phyloP scores from a whole-genome alignment of 2,329 filamentous ascomycete species.

The Zopfia rhizophila region DNA sequence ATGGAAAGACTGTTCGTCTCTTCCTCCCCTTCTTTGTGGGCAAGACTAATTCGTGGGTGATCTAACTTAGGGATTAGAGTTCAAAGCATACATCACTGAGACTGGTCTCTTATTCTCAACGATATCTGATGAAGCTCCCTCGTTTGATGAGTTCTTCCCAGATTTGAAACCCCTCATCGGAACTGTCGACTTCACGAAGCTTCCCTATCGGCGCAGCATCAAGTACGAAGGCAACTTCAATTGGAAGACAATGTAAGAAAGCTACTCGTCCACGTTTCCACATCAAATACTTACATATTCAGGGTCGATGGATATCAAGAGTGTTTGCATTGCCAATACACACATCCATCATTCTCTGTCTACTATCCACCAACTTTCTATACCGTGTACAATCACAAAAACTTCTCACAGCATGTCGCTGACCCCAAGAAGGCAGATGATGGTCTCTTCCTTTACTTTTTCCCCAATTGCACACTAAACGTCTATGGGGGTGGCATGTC shows the following conservation, averaged over 20 bases:
- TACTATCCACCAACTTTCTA: conserved; percentile 67
- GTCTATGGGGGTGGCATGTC: conserved; percentile 69
- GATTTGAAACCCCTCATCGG: conserved; percentile 61
- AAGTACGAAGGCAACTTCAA: conserved; percentile 68
- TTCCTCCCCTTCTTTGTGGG: not conserved
- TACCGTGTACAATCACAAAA: conserved; percentile 63
- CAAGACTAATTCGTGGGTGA: conserved; percentile 5
- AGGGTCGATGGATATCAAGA: conserved; percentile 69
- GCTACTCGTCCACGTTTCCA: conserved; percentile 36
- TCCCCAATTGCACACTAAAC: conserved; percentile 66
- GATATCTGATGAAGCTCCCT: conserved; percentile 58
- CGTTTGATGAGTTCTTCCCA: conserved; percentile 65
- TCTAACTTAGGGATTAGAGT: conserved; percentile 43
- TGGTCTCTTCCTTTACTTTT: conserved; percentile 68
- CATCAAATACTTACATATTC: not conserved
- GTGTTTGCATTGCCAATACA: conserved; percentile 69
- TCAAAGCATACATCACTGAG: conserved; percentile 57
- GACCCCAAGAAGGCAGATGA: conserved; percentile 64
- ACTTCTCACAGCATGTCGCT: conserved; percentile 67
- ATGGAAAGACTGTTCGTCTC: conserved; percentile 43
- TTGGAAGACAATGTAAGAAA: conserved; percentile 67
- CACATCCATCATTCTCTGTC: conserved; percentile 65
- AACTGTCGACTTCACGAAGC: conserved; percentile 64
- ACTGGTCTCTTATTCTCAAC: conserved; percentile 66
- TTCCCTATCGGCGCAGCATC: conserved; percentile 63